Percentiles rank a stretch among this genome's conserved stretches.
phyloP scores from a whole-genome alignment of 1,284 basidiomycete genomes.

The Tilletiaria anomala region DNA sequence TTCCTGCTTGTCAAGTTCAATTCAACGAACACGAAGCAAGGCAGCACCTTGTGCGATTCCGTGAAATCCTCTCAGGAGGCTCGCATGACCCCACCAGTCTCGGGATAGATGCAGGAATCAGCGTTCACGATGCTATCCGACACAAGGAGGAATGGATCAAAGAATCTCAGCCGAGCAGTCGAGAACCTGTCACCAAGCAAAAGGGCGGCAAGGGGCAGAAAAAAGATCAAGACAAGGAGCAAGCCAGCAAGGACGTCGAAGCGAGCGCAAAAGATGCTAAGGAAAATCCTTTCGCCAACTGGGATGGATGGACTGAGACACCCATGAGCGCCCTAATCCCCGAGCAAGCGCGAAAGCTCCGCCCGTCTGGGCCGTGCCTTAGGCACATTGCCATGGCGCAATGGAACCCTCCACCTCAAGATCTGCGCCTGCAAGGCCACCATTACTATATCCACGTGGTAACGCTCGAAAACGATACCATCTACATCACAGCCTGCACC shows the following conservation, averaged over 20 bases:
- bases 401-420: constrained; percentile 50
- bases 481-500: constrained; percentile 45
- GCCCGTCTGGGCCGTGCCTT: constrained; percentile 40
- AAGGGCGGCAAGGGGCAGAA: constrained; percentile 22
- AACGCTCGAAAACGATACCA: constrained; percentile 47
- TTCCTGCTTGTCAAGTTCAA: constrained; percentile 35
- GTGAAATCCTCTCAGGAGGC: constrained; percentile 44
- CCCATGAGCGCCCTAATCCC: constrained; percentile 30
- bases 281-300: constrained; percentile 13
- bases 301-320: constrained; percentile 40
- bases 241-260: constrained; percentile 9
- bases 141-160: constrained; percentile 38
- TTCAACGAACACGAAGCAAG: constrained; percentile 46
- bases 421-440: constrained; percentile 45
- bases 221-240: constrained; percentile 18
- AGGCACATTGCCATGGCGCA: constrained; percentile 45
- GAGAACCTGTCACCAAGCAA: constrained; percentile 8
- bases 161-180: constrained; percentile 5
- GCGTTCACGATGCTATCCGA: constrained; percentile 44
- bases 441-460: constrained; percentile 47
- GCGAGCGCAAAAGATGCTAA: constrained; percentile 1
- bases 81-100: constrained; percentile 40
- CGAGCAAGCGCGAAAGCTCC: constrained; percentile 19
- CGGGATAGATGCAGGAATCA: constrained; percentile 43
- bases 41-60: constrained; percentile 43